Conservation (phyloP, 805 yeast genomes). For the Yarrowia osloensis region DNA sequence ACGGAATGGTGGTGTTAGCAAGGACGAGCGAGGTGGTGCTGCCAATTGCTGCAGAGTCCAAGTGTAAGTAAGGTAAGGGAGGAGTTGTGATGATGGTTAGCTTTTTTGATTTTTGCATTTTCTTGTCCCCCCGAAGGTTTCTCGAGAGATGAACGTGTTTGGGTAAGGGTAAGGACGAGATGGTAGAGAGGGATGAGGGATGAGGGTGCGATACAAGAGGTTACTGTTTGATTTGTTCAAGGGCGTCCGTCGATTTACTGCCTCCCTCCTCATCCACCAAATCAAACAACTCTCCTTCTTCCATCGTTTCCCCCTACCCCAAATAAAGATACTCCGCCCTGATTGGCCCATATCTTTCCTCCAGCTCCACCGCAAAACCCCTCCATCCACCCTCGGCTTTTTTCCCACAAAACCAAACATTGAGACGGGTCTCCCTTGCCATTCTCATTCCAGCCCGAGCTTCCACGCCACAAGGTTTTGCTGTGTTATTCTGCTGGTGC, state of each 20-base stretch:
- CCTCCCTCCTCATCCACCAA: too few species aligned
- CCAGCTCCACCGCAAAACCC: too few species aligned
- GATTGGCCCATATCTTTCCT: too few species aligned
- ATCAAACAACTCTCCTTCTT: too few species aligned
- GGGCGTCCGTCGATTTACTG: too few species aligned
- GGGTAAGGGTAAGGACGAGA: not conserved
- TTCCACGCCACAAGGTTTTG: conserved; percentile 13
- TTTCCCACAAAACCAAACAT: not conserved
- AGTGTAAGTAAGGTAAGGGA: conserved; percentile 23
- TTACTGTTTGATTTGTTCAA: too few species aligned
- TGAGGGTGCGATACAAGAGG: too few species aligned
- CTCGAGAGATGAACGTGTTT: conserved; percentile 23
- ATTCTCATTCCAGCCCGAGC: conserved; percentile 27
- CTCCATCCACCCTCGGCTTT: not conserved
- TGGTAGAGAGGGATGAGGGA: not conserved
- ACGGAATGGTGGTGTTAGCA: conserved; percentile 28
- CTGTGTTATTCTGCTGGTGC: conserved; percentile 23
- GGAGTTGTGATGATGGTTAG: conserved; percentile 28
- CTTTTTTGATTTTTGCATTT: conserved; percentile 22
- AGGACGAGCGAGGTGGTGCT: conserved; percentile 25
- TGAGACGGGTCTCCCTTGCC: not conserved
- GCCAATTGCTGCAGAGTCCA: conserved; percentile 30
- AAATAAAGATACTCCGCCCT: too few species aligned
- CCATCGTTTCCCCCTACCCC: too few species aligned
- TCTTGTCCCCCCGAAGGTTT: conserved; percentile 13